phyloP scores from a whole-genome alignment of 2,329 filamentous ascomycete species.

The Clarireedia sp. region DNA sequence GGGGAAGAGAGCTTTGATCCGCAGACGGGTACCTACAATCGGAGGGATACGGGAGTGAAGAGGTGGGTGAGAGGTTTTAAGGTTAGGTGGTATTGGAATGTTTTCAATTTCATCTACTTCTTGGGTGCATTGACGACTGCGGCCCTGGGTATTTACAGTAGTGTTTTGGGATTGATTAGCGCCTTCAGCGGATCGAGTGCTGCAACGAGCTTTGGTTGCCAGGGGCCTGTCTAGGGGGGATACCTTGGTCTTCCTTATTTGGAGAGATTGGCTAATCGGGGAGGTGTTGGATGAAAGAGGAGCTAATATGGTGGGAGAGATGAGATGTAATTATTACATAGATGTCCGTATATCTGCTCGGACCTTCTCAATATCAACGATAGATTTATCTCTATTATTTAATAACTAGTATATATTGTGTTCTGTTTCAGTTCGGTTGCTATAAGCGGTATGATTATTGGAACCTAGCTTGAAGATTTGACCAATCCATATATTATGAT shows the following conservation, averaged over 20 bases:
- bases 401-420: too few relatives aligned
- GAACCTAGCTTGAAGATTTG: too few relatives aligned
- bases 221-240: not conserved
- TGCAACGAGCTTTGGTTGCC: conserved; percentile 6
- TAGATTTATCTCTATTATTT: too few relatives aligned
- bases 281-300: not conserved
- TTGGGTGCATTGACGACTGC: conserved; percentile 18
- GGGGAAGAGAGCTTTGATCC: conserved; percentile 28
- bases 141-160: conserved; percentile 20
- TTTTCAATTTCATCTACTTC: conserved; percentile 20
- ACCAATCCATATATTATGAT: too few relatives aligned
- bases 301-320: too few relatives aligned
- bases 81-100: conserved; percentile 13
- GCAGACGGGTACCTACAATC: conserved; percentile 12
- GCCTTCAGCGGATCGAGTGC: not conserved
- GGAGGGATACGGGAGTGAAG: conserved; percentile 7
- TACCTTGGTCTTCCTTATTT: not conserved
- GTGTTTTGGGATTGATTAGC: conserved; percentile 2
- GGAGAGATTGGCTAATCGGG: not conserved
- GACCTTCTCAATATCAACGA: too few relatives aligned
- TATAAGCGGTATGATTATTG: too few relatives aligned
- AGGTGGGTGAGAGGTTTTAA: conserved; percentile 20
- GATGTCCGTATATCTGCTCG: too few relatives aligned
- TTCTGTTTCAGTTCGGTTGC: too few relatives aligned
- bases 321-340: too few relatives aligned